phyloP scores from a whole-genome alignment of 768 basidiomycete genomes.

The Leccinum variicolor region DNA sequence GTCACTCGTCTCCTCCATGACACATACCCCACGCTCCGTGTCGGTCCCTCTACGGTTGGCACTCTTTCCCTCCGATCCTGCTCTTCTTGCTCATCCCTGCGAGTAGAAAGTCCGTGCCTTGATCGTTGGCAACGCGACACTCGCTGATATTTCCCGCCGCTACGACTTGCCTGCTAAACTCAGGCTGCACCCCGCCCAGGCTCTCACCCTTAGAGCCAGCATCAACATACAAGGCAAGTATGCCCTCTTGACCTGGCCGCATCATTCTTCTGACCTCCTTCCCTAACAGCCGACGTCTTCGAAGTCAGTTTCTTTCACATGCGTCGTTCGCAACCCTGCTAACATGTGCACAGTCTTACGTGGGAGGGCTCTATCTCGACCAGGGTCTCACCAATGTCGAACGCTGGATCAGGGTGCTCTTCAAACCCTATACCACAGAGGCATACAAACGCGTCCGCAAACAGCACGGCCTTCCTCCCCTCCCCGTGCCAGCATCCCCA shows the following conservation, averaged over 20 bases:
- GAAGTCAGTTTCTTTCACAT: slow-evolving; percentile 47
- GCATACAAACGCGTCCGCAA: slow-evolving; percentile 63
- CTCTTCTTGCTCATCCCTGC: too few species aligned
- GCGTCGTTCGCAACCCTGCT: background rate
- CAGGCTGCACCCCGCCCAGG: slow-evolving; percentile 68
- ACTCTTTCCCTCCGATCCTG: background rate
- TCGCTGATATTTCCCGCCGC: slow-evolving; percentile 65
- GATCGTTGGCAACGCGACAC: slow-evolving; percentile 69
- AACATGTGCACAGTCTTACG: slow-evolving; percentile 52
- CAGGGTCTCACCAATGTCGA: slow-evolving; percentile 57
- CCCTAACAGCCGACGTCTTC: slow-evolving; percentile 63
- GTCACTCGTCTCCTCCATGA: slow-evolving; percentile 64
- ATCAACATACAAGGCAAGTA: slow-evolving; percentile 65
- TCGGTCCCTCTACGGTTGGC: slow-evolving; percentile 69
- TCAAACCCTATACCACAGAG: slow-evolving; percentile 57
- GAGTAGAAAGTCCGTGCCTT: slow-evolving; percentile 73
- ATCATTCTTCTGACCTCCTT: slow-evolving; percentile 3
- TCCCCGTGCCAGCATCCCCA: slow-evolving; percentile 28
- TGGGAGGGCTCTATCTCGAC: slow-evolving; percentile 75
- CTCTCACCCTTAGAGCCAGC: slow-evolving; percentile 67
- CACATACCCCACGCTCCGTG: slow-evolving; percentile 64
- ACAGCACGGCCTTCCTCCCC: slow-evolving; percentile 62
- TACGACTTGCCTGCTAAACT: slow-evolving; percentile 64
- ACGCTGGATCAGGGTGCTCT: slow-evolving; percentile 58
- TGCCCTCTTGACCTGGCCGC: background rate